Percentiles rank a stretch among this genome's conserved stretches.
Conservation (phyloP, 257 asterid genomes). For the Schizonepeta tenuifolia region DNA sequence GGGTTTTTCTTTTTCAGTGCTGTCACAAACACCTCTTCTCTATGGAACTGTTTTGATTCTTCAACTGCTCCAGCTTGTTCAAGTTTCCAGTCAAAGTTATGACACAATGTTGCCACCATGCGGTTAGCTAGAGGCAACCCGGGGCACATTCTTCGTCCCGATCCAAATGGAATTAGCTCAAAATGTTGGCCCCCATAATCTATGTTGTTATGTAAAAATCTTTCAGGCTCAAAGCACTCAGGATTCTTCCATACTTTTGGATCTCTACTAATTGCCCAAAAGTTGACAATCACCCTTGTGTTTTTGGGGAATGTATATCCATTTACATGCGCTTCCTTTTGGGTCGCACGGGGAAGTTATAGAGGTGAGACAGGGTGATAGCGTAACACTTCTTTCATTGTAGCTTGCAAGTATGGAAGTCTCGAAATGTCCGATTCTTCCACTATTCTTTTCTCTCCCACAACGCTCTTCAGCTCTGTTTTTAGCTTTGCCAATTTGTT, state of each 20-base stretch:
- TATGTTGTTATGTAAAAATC: neutral
- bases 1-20: neutral
- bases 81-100: neutral
- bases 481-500: constrained; percentile 14
- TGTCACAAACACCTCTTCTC: neutral
- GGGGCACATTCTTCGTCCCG: neutral
- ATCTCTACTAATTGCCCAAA: constrained; percentile 7
- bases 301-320: neutral
- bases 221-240: neutral
- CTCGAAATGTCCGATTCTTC: neutral
- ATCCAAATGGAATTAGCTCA: constrained; percentile 1
- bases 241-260: constrained; percentile 7
- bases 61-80: neutral
- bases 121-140: neutral
- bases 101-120: neutral
- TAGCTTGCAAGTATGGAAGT: constrained; percentile 15
- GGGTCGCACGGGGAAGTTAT: neutral
- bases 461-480: neutral
- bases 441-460: neutral
- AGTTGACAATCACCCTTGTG: neutral
- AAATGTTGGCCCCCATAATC: neutral
- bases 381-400: neutral
- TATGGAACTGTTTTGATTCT: neutral
- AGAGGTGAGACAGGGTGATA: neutral
- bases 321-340: neutral